A percentile compares a stretch with the other conserved stretches of the same genome.
phyloP scores from a whole-genome alignment of 2,329 filamentous ascomycete species.

The Aspergillus neoniger region DNA sequence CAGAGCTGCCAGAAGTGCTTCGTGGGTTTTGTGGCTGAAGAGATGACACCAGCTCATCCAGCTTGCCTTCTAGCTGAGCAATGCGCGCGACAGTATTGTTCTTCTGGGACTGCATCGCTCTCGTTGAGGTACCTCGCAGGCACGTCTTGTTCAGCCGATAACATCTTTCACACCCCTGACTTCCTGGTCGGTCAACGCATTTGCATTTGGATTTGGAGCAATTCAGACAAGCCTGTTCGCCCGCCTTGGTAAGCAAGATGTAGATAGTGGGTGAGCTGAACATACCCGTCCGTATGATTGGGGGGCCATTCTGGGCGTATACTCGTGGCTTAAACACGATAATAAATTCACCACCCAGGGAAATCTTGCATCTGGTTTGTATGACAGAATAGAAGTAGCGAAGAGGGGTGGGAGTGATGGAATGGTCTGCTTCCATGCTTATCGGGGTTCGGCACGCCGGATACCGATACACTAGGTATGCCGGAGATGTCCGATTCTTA shows the following conservation, averaged over 20 bases:
- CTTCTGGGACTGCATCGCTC: background rate
- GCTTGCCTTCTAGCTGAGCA: background rate
- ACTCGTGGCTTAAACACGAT: background rate
- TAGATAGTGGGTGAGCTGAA: background rate
- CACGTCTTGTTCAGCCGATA: background rate
- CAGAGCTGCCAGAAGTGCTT: background rate
- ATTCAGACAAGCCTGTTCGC: background rate
- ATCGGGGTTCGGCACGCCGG: background rate
- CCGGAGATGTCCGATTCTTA: too few species aligned
- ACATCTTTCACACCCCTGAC: background rate
- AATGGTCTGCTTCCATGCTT: background rate
- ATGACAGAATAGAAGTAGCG: background rate
- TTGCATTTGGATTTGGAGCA: background rate
- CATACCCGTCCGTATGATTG: background rate
- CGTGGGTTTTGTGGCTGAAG: background rate
- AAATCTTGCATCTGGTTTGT: background rate
- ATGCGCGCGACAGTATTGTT: background rate
- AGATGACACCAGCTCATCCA: background rate
- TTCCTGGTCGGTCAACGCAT: background rate
- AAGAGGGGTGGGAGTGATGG: background rate
- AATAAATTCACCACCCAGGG: background rate
- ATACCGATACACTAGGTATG: background rate
- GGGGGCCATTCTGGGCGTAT: background rate
- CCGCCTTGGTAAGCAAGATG: background rate
- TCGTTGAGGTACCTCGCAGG: background rate